These are phyloP conservation scores for Carex pumila DNA, from an alignment of 176 grass and related monocot species.

Conservation along the genomic window DNA sequence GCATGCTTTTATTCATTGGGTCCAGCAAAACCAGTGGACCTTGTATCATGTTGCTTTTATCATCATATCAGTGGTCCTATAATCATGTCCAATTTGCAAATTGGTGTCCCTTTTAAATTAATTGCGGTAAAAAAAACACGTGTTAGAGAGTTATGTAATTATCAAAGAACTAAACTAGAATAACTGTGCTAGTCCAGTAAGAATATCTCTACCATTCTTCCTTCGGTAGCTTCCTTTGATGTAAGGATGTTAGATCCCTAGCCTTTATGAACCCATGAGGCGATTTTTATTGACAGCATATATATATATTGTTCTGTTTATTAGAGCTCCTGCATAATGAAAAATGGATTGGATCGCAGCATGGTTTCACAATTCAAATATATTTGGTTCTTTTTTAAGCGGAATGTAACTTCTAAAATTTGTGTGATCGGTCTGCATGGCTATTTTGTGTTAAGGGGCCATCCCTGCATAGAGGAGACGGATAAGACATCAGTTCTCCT, in stretches of 20 bases:
- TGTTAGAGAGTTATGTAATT: background rate
- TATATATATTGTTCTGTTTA: background rate
- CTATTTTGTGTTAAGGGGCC: background rate
- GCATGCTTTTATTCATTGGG: conserved; percentile 8
- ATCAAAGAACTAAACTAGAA: background rate
- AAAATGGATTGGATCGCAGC: background rate
- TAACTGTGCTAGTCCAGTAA: background rate
- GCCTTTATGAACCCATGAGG: background rate
- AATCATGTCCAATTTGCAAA: conserved; percentile 2
- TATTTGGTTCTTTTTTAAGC: background rate
- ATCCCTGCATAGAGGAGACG: too few relatives aligned
- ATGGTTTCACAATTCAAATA: background rate
- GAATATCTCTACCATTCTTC: background rate
- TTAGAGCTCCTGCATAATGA: background rate
- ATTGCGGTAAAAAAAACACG: background rate
- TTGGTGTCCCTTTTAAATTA: conserved; percentile 6
- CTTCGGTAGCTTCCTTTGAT: background rate
- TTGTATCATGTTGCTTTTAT: background rate
- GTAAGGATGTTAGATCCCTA: background rate
- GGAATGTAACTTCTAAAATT: background rate
- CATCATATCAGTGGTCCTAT: conserved; percentile 18
- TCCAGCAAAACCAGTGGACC: background rate
- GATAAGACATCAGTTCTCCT: too few relatives aligned
- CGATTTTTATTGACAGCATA: background rate
- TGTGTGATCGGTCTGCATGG: background rate